Evolutionary conservation across 2,329 filamentous ascomycete species (phyloP).

Genomic region (Teratosphaeriaceae sp.): DNA sequence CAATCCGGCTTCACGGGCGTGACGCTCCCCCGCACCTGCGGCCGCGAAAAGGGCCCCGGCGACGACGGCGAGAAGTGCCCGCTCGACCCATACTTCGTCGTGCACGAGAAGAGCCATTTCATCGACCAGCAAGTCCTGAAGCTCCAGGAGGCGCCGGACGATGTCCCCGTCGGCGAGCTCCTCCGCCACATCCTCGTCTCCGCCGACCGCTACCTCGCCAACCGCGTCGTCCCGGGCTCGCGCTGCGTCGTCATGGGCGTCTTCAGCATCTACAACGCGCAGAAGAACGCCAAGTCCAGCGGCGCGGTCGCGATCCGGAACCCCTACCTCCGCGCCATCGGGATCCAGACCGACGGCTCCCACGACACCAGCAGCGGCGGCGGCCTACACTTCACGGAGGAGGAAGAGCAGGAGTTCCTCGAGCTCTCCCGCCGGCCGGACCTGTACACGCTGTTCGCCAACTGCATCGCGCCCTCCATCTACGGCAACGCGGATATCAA

Average conservation of each 20-base stretch:
- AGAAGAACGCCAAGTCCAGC: slow-evolving; percentile 68
- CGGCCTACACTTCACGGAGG: slow-evolving; percentile 76
- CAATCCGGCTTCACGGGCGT: slow-evolving; percentile 83
- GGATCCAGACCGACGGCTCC: slow-evolving; percentile 84
- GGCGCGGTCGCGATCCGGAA: slow-evolving; percentile 90
- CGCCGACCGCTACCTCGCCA: slow-evolving; percentile 92
- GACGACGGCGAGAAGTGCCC: slow-evolving; percentile 74
- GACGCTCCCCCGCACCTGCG: slow-evolving; percentile 74
- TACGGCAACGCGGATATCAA: slow-evolving; percentile 97
- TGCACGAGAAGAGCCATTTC: slow-evolving; percentile 89
- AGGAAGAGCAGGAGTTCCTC: slow-evolving; percentile 93
- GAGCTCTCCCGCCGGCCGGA: slow-evolving; percentile 87
- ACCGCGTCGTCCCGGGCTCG: slow-evolving; percentile 90
- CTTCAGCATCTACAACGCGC: slow-evolving; percentile 91
- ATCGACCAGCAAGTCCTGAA: slow-evolving; percentile 98
- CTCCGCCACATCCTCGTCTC: slow-evolving; percentile 92
- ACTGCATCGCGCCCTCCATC: slow-evolving; percentile 94
- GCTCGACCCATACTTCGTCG: slow-evolving; percentile 89
- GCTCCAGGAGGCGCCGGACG: slow-evolving; percentile 92
- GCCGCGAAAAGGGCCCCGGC: slow-evolving; percentile 39
- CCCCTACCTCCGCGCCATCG: slow-evolving; percentile 87
- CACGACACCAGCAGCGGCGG: slow-evolving; percentile 70
- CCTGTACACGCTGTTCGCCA: slow-evolving; percentile 83
- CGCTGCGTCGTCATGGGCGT: slow-evolving; percentile 94
- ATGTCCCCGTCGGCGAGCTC: slow-evolving; percentile 93